Percentiles rank a stretch among this genome's conserved stretches.
These are phyloP conservation scores for Heterobasidion occidentale DNA, from an alignment of 1,284 basidiomycete genomes.

Conservation along the genomic window DNA sequence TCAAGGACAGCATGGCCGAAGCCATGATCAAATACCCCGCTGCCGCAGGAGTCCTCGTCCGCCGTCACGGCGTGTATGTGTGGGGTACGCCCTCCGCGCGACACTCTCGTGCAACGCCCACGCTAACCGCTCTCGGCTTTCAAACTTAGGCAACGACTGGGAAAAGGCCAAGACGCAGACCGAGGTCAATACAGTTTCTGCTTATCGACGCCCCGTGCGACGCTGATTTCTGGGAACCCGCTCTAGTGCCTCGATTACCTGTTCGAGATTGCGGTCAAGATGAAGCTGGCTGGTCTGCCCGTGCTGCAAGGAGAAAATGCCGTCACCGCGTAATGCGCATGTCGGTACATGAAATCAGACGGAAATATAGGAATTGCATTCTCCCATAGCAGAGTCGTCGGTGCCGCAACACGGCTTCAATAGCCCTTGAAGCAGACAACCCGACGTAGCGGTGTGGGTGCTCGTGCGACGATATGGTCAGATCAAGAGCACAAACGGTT, in stretches of 20 bases:
- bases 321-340: neutral
- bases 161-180: slow-evolving; percentile 86
- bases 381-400: too few species aligned
- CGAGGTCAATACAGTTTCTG: slow-evolving; percentile 35
- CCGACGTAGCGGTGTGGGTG: too few species aligned
- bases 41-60: slow-evolving; percentile 72
- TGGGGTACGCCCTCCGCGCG: slow-evolving; percentile 50
- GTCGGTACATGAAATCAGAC: neutral
- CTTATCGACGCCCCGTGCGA: neutral
- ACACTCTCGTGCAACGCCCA: neutral
- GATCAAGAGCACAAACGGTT: too few species aligned
- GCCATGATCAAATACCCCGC: slow-evolving; percentile 76
- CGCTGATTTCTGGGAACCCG: slow-evolving; percentile 1
- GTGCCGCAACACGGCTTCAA: too few species aligned
- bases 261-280: slow-evolving; percentile 79
- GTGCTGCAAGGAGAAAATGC: slow-evolving; percentile 20
- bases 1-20: slow-evolving; percentile 77
- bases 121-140: neutral
- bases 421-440: too few species aligned
- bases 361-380: too few species aligned
- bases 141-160: slow-evolving; percentile 56
- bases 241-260: slow-evolving; percentile 76
- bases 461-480: too few species aligned
- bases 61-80: slow-evolving; percentile 78
- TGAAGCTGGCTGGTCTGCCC: slow-evolving; percentile 54